Evolutionary conservation across 164 flowering plant genomes (phyloP), one percentile per base, ranked within the genome.

Genomic region (Kalanchoe fedtschenkoi): DNA sequence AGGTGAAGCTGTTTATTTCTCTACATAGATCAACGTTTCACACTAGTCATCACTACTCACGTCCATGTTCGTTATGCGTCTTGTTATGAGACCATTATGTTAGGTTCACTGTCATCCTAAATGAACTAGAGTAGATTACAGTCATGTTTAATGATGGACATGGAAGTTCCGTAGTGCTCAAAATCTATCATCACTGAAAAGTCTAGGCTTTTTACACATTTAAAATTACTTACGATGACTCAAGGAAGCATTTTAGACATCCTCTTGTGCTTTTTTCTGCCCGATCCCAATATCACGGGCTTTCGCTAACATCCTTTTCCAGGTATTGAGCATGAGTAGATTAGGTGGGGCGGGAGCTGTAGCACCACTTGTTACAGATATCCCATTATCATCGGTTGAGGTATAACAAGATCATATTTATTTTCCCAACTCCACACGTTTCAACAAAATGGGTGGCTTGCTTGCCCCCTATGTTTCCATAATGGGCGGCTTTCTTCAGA

Each of bases 241-340:
- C 16, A 10, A 24, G 32, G 13, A 24, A 51, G 21, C 17, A 51
- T 47, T 47, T 47, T 5, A 16, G 21, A 19, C 28, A 34, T 16
- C 28, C 19, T 30, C 61, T 6, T 14, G 17, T 57, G 30, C 13
- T 65, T 41, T 26, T 34, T 51, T 17, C 24, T 26, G 19, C 5
- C 15, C 22, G 32, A 43, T 35, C 59, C 46, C 33, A 22, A 8
- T 43, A 30, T 51, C 41, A 24, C 32, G 15, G 0, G 22, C 51
- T 22, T 44, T 29, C 57, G 21, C 42, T 53, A 58, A 21, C 24
- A 19, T 74, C 44, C 39, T 62, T 54, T 37, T 65, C 33, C 83
- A 92, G 98, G 98, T 92, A 64, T 69, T 92, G 73, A 89, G 98
- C 89, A 88, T 92, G 93, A 92, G 98, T 79, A 80, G 96, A 76